These are phyloP conservation scores for Aspergillus neoniger DNA, from an alignment of 2,329 filamentous ascomycete species.

Conservation along the genomic window DNA sequence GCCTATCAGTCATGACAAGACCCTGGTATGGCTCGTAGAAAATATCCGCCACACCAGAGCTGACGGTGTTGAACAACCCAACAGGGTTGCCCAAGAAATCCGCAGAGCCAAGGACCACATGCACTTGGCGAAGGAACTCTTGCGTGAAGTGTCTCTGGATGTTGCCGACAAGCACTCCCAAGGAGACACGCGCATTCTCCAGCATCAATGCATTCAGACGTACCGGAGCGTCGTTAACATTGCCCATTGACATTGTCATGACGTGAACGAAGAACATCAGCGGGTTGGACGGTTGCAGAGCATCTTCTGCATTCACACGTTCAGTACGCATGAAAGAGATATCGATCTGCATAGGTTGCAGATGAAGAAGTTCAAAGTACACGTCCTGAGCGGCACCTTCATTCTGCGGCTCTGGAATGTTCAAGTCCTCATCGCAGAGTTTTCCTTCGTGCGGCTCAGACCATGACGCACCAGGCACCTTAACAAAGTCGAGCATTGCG, in stretches of 20 bases:
- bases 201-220: slow-evolving; percentile 90
- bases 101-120: slow-evolving; percentile 94
- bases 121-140: slow-evolving; percentile 91
- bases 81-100: slow-evolving; percentile 98
- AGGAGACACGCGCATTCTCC: slow-evolving; percentile 91
- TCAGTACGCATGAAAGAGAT: slow-evolving; percentile 97
- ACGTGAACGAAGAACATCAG: slow-evolving; percentile 99
- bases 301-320: slow-evolving; percentile 93
- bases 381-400: slow-evolving; percentile 87
- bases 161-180: slow-evolving; percentile 78
- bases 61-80: slow-evolving; percentile 96
- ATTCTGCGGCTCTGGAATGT: slow-evolving; percentile 87
- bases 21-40: slow-evolving; percentile 99
- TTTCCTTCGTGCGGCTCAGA: slow-evolving; percentile 78
- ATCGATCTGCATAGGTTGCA: slow-evolving; percentile 98
- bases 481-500: slow-evolving; percentile 89
- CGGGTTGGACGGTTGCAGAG: slow-evolving; percentile 84
- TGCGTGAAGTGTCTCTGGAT: slow-evolving; percentile 95
- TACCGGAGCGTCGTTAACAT: slow-evolving; percentile 96
- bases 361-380: slow-evolving; percentile 95
- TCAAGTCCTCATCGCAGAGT: slow-evolving; percentile 84
- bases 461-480: slow-evolving; percentile 88
- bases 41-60: slow-evolving; percentile 93
- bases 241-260: slow-evolving; percentile 98
- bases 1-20: slow-evolving; percentile 91